These are phyloP conservation scores for Mucor irregularis DNA, from an alignment of 371 early-diverging fungal species.

Conservation along the genomic window DNA sequence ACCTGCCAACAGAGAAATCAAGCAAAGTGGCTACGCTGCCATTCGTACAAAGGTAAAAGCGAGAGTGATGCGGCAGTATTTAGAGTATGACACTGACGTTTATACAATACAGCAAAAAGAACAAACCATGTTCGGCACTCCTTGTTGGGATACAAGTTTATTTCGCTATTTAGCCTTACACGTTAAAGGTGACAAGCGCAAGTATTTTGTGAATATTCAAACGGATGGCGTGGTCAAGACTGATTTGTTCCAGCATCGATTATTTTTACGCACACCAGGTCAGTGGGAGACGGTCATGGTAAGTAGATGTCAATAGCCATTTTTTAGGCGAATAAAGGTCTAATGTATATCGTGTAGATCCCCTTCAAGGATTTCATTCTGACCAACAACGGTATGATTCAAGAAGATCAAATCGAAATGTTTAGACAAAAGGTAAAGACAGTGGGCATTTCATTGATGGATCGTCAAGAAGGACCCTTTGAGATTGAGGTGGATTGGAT, in stretches of 20 bases:
- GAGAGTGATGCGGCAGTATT: no score
- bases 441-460: constrained; percentile 86
- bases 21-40: constrained; percentile 90
- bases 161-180: constrained; percentile 84
- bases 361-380: constrained; percentile 91
- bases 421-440: constrained; percentile 82
- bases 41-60: constrained; percentile 74
- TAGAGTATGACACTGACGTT: no score
- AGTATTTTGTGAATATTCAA: constrained; percentile 90
- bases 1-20: constrained; percentile 72
- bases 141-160: constrained; percentile 81
- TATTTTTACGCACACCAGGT: constrained; percentile 82
- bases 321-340: not conserved
- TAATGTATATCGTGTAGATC: constrained; percentile 68
- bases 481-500: constrained; percentile 89
- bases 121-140: constrained; percentile 68
- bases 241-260: constrained; percentile 90
- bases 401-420: constrained; percentile 85
- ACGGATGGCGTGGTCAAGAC: constrained; percentile 80
- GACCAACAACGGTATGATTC: constrained; percentile 85
- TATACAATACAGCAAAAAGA: no score
- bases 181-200: constrained; percentile 76
- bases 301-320: no score
- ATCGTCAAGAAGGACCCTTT: constrained; percentile 85
- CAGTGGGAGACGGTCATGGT: constrained; percentile 91